Evolutionary conservation across 2,329 filamentous ascomycete genomes (phyloP), one percentile per base, ranked within the genome.

Genomic region (Dothidotthia symphoricarpi): DNA sequence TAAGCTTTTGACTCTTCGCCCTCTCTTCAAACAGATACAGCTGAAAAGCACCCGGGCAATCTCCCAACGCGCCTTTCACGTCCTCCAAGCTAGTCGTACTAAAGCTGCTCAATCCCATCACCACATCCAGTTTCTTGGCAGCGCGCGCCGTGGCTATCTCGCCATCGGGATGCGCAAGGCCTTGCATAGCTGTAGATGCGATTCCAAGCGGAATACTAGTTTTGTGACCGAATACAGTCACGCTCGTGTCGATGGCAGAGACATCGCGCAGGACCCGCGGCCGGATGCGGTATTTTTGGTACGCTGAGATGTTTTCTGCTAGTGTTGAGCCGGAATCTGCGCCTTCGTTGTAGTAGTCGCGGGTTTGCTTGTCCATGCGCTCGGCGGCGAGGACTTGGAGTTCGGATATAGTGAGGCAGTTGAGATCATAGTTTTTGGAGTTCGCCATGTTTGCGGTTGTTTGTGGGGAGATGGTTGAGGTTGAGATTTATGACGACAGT

Each of bases 1-100:
- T 56, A 14, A 59, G 28, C 13, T 46, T 49, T 5, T 34, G 30
- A 24, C 50, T 57, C 25, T 51, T 30, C 0, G 40, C 45, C 1
- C 57, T 38, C 19, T 57, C 49, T 28, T 63, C 58, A 6, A 69
- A 66, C 1, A 77, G 75, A 37, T 72, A 72, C 2, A 72, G 37
- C 24, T 70, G 68, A 16, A 66, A 49, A 14, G 64, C 67, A 8
- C 65, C 47, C 1, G 62, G 59, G 15, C 53, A 48, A 1, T 61
- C 53, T 0, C 44, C 49, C 1, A 82, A 60, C 1, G 64, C 63
- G 44, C 74, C 73, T 12, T 76, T 76, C 0, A 73, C 69, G 10
- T 61, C 60, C 31, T 69, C 65, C 13, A 73, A 60, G 9, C 67
- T 61, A 28, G 66, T 64, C 9, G 69, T 72, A 2, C 69, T 64